Base-by-base conservation (phyloP, 805 yeast genomes). In the Candida gorgasii region DNA sequence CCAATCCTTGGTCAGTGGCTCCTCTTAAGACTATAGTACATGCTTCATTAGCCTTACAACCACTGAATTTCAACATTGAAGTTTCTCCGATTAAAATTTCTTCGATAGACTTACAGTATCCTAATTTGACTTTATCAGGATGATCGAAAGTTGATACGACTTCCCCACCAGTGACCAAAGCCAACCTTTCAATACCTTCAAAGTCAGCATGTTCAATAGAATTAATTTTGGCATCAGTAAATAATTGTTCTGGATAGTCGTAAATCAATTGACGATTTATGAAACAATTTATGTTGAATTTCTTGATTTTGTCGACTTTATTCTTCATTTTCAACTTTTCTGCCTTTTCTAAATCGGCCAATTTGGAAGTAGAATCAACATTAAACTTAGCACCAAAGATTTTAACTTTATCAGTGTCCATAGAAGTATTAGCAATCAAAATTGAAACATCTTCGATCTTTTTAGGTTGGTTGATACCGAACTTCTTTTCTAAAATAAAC, bases 161-260 rank as follows among this genome's bases (percentile, higher is more conserved):
- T 73, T 93, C 98, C 60, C 97, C 99, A 40, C 99, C 99, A 9
- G 98, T 90, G 23, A 89, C 99, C 30, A 92, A 73, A 2, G 99
- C 96, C 52, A 93, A 78, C 62, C 98, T 82, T 72, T 93, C 99
- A 42, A 93, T 88, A 58, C 98, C 99, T 58, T 88, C 98, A 56
- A 93, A 93, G 65, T 93, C 99, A 12, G 99, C 98, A 61, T 93
- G 99, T 66, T 93, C 99, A 50, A 93, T 89, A 16, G 97, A 82
- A 65, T 88, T 90, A 55, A 93, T 86, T 42, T 82, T 80, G 32
- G 89, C 67, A 53, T 92, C 99, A 5, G 95, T 78, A 58, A 93
- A 87, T 52, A 93, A 75, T 67, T 88, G 97, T 69, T 93, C 99
- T 18, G 99, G 99, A 78, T 92, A 93, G 71, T 93, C 97, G 68